Conservation (phyloP, 805 yeast genomes). For the Myxozyma geophila region DNA sequence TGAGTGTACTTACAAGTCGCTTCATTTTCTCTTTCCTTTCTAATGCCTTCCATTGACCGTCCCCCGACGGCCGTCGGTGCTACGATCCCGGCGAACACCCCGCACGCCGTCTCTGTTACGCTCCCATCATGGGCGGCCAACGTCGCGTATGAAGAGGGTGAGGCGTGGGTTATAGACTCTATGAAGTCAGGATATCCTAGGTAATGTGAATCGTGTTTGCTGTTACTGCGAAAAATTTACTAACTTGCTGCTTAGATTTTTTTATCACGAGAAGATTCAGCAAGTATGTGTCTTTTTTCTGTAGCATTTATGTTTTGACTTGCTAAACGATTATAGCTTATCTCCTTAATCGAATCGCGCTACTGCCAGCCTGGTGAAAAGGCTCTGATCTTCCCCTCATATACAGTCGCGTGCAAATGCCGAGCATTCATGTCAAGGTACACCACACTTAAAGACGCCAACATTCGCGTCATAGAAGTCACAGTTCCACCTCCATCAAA, state of each 20-base stretch:
- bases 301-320: not conserved
- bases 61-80: conserved; percentile 62
- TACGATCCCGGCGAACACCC: conserved; percentile 85
- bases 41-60: conserved; percentile 32
- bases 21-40: not conserved
- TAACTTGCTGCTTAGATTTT: conserved; percentile 39
- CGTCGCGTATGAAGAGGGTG: conserved; percentile 90
- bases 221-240: conserved; percentile 70
- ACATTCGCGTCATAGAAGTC: conserved; percentile 46
- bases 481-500: conserved; percentile 39
- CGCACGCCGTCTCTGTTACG: conserved; percentile 93
- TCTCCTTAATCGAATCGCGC: conserved; percentile 55
- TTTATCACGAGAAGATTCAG: conserved; percentile 47
- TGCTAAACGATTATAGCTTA: conserved; percentile 12
- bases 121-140: conserved; percentile 95
- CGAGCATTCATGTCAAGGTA: conserved; percentile 67
- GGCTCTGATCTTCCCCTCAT: conserved; percentile 76
- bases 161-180: conserved; percentile 72
- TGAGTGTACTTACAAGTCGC: not conserved
- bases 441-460: conserved; percentile 43
- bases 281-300: conserved; percentile 38
- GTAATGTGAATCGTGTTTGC: conserved; percentile 56
- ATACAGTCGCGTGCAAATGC: conserved; percentile 79
- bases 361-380: conserved; percentile 82
- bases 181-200: conserved; percentile 92